Base-by-base conservation (phyloP, 306 rosid species). In the Psophocarpus tetragonolobus region DNA sequence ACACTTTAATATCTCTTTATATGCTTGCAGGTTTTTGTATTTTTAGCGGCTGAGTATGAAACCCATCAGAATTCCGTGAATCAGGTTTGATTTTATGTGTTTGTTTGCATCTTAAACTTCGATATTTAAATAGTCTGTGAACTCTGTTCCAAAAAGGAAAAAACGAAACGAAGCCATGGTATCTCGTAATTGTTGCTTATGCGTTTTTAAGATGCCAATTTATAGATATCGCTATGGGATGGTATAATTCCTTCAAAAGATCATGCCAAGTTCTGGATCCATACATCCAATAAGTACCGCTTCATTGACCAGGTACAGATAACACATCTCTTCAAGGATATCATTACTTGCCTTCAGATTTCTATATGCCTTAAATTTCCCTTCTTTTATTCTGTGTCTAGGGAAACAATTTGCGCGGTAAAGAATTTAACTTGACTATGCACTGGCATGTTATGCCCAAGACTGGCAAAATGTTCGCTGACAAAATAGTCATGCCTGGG, bases 371-470 rank as follows among this genome's bases (percentile, higher is more conserved):
- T 18, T 82, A 60, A 53, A 29, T 38, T 78, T 38, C 30, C 36
- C 11, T 7, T 44, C 27, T 56, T 4, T 54, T 45, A n/a, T 35
- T 39, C 6, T 11, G 1, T 80, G 42, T 78, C 41, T 61, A 93
- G 98, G 98, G 98, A 83, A 88, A 77, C 84, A 91, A 90, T 82
- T 88, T 90, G 64, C 86, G 91, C 1, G 90, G 96, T 38, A 90
- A 87, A 82, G 92, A 84, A 17, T 88, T 85, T 71, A 93, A 93
- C 91, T 64, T 93, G 76, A 93, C 98, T 4, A 35, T 93, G 89
- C 98, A 93, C 85, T 91, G 98, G 98, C 97, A 89, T 66, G 91
- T 88, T 35, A 93, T 92, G 97, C 92, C 97, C 77, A 92, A 92
- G 91, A 92, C 90, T 27, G 97, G 97, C 45, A 88, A 88, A 80